Base-by-base conservation (phyloP, 805 yeast genomes). In the Kluyveromyces dobzhanskii region DNA sequence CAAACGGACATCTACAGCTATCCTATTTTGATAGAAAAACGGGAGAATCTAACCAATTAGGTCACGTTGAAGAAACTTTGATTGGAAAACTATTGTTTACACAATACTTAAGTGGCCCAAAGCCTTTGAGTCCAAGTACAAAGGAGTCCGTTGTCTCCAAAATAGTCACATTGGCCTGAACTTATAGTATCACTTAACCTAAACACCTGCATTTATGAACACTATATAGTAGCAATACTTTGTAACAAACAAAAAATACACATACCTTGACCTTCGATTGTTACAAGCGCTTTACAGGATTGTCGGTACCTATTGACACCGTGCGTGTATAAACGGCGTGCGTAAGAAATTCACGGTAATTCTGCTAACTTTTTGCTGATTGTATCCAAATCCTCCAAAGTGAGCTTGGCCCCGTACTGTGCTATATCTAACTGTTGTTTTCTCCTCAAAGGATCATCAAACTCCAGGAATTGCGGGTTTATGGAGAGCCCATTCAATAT, bases 51-150 rank as follows among this genome's bases (percentile, higher is more conserved):
- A 41, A 51, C 33, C 43, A 47, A 1, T 54, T 88, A 57, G 96
- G 96, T 1, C 49, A 50, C 4, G 79, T 86, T 2, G 51, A 64
- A 7, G 75, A 76, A 37, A 84, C 90, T 2, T 54, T 75, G 13
- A 68, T 87, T 4, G 71, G 84, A 1, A 74, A 76, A 44, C 64
- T 81, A n/a, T 64, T 88, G 40, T 76, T 87, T 47, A 64, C 83
- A 47, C 85, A 80, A 58, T 88, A 90, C 57, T 61, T 87, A 48
- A 73, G 83, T 47, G 90, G 85, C 2, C 67, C 56, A 7, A 52
- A 51, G 13, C 61, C 64, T 2, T 39, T 58, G 29, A 56, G 60
- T 16, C 54, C 48, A 17, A 46, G 46, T 17, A 49, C 63, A 3
- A 53, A 47, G 32, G 54, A 50, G 18, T 50, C 53, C 13, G 51